Percentiles rank a stretch among this genome's conserved stretches.
Conservation (phyloP, 2,329 filamentous ascomycete species). For the Aureobasidium uvarum region DNA sequence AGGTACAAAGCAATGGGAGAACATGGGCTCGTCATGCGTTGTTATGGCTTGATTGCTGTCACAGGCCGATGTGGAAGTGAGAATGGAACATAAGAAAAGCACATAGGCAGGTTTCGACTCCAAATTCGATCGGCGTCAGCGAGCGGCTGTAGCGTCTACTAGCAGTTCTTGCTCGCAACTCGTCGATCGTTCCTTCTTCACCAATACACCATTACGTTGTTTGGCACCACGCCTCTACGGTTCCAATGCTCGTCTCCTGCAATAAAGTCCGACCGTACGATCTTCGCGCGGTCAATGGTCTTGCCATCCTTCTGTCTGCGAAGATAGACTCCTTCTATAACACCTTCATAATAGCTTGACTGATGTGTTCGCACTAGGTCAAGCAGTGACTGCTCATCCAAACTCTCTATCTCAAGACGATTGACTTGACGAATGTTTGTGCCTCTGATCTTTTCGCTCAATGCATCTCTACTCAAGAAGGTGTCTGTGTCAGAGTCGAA, state of each 20-base stretch:
- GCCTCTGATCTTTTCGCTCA: constrained; percentile 15
- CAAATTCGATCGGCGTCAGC: too few relatives aligned
- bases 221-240: not conserved
- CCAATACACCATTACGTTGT: not conserved
- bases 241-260: constrained; percentile 26
- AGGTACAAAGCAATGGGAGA: too few relatives aligned
- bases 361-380: not conserved
- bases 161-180: too few relatives aligned
- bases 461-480: constrained; percentile 19
- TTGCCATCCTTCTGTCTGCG: constrained; percentile 24
- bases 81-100: too few relatives aligned
- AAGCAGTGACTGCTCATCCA: not conserved
- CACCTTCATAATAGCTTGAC: constrained; percentile 14
- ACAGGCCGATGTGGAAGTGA: too few relatives aligned
- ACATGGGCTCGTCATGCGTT: too few relatives aligned
- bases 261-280: constrained; percentile 27
- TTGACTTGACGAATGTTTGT: constrained; percentile 22
- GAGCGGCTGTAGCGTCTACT: too few relatives aligned
- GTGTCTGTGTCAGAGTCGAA: constrained; percentile 13
- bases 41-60: too few relatives aligned
- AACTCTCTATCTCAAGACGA: not conserved
- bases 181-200: not conserved
- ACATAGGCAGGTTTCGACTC: too few relatives aligned
- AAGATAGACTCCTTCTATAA: constrained; percentile 27
- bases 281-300: constrained; percentile 26